A percentile compares a stretch with the other conserved stretches of the same genome.
Evolutionary conservation across 208 protist genomes (phyloP).

Genomic region (Trypanosoma melophagium): DNA sequence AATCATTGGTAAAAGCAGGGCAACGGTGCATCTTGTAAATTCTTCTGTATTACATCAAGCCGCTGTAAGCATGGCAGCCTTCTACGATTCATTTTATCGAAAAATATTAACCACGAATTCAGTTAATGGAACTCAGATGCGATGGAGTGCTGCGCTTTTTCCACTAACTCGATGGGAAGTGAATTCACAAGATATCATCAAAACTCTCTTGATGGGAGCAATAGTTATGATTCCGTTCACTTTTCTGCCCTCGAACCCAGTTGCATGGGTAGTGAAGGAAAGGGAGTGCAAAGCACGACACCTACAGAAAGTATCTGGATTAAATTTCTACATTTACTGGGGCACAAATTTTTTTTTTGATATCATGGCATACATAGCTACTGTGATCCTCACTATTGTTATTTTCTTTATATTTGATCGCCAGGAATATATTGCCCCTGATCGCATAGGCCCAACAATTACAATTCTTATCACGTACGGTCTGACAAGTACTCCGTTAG

Average conservation of each 20-base stretch:
- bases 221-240: conserved; percentile 73
- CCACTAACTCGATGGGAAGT: too few relatives aligned
- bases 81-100: conserved; percentile 40
- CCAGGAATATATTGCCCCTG: conserved; percentile 52
- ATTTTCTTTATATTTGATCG: conserved; percentile 63
- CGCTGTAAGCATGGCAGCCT: conserved; percentile 28
- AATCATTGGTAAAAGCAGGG: conserved; percentile 30
- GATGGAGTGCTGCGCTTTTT: conserved; percentile 7
- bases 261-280: conserved; percentile 83
- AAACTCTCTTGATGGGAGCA: conserved; percentile 32
- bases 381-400: conserved; percentile 56
- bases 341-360: conserved; percentile 78
- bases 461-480: conserved; percentile 66
- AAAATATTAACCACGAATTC: too few relatives aligned
- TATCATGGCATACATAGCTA: conserved; percentile 56
- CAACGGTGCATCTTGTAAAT: conserved; percentile 35
- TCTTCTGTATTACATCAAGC: too few relatives aligned
- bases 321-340: too few relatives aligned
- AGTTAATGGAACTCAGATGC: too few relatives aligned
- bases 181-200: too few relatives aligned
- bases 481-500: conserved; percentile 49
- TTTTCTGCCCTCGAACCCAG: conserved; percentile 62
- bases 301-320: too few relatives aligned
- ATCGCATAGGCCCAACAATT: conserved; percentile 44
- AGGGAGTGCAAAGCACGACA: conserved; percentile 55